These are phyloP conservation scores for Tolypocladium cylindrosporum DNA, from an alignment of 2,329 filamentous ascomycete species.

Conservation along the genomic window DNA sequence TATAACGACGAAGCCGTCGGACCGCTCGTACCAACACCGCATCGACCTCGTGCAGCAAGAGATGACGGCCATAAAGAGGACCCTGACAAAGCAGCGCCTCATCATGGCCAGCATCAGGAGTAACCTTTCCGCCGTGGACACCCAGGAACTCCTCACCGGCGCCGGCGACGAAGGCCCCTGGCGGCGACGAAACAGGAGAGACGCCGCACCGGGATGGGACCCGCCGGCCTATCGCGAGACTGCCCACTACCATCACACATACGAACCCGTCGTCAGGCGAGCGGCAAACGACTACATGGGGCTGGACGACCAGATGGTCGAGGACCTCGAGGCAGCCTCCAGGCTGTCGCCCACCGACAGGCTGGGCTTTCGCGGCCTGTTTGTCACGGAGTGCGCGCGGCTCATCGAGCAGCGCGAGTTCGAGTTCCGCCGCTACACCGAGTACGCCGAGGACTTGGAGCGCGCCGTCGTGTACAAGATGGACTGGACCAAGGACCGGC, in stretches of 20 bases:
- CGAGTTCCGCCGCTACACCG: conserved; percentile 18
- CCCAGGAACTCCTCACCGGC: conserved; percentile 6
- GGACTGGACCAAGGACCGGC: conserved; percentile 30
- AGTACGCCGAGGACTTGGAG: conserved; percentile 20
- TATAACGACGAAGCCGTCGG: conserved; percentile 27
- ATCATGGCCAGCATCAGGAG: conserved; percentile 18
- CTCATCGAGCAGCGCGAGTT: conserved; percentile 26
- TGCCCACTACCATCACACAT: neutral
- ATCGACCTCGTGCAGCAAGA: conserved; percentile 32
- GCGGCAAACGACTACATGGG: conserved; percentile 11
- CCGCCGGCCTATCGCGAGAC: neutral
- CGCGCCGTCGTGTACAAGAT: conserved; percentile 23
- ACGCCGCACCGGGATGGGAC: neutral
- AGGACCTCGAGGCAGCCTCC: conserved; percentile 18
- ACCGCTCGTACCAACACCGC: conserved; percentile 29
- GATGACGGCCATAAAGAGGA: conserved; percentile 25
- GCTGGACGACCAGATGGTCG: conserved; percentile 10
- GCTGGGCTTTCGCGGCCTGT: conserved; percentile 26
- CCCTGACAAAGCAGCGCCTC: conserved; percentile 20
- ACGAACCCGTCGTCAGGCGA: neutral
- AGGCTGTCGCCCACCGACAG: conserved; percentile 26
- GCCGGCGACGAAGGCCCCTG: conserved; percentile 4
- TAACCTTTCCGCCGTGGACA: conserved; percentile 9
- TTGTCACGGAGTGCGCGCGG: conserved; percentile 26
- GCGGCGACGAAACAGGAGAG: neutral